Percentiles rank a stretch among this genome's conserved stretches.
Evolutionary conservation across 192 early-diverging fungal species (phyloP).

Genomic region (Backusella tarrabulga): DNA sequence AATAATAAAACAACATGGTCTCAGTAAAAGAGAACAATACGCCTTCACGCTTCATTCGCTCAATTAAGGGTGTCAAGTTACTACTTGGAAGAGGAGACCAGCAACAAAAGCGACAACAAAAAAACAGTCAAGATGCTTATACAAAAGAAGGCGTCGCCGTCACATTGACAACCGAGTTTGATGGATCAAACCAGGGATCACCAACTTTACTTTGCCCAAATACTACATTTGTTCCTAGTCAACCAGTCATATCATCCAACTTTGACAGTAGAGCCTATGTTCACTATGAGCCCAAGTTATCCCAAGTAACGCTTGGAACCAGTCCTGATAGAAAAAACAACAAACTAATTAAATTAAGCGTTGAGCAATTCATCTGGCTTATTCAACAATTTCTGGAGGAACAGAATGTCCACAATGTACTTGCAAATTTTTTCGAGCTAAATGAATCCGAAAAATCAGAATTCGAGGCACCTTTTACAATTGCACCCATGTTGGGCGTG

Average conservation of each 20-base stretch:
- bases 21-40: neutral
- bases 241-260: neutral
- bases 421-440: neutral
- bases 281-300: slow-evolving; percentile 11
- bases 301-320: slow-evolving; percentile 15
- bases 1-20: neutral
- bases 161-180: slow-evolving; percentile 8
- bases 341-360: slow-evolving; percentile 9
- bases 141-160: neutral
- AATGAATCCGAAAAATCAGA: neutral
- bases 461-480: neutral
- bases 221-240: neutral
- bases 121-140: neutral
- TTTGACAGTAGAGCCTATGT: neutral
- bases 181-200: neutral
- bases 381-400: slow-evolving; percentile 28
- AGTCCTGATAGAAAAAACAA: slow-evolving; percentile 9
- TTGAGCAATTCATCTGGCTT: slow-evolving; percentile 25
- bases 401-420: slow-evolving; percentile 13
- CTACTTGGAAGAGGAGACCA: neutral
- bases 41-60: neutral
- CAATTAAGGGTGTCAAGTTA: neutral
- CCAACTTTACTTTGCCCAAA: neutral
- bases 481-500: slow-evolving; percentile 11
- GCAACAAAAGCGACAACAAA: neutral